phyloP scores from a whole-genome alignment of 352 stramenopile species.

The Pythium rhizo-oryzae region DNA sequence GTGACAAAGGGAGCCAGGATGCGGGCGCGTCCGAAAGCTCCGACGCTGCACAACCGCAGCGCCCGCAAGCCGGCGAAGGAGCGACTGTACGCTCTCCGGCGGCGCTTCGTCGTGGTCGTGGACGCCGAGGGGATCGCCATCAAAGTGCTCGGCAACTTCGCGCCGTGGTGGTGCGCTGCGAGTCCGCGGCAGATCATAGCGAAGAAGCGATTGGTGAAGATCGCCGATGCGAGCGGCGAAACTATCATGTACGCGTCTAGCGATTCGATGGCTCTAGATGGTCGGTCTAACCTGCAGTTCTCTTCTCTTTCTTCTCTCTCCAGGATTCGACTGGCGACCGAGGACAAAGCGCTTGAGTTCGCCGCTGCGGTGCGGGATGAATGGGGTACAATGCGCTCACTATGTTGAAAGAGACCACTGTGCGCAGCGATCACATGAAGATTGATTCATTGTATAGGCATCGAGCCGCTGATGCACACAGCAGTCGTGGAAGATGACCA shows the following conservation, averaged over 20 bases:
- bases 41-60: too few species aligned
- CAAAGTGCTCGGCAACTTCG: conserved; percentile 16
- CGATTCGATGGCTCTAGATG: background rate
- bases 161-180: conserved; percentile 21
- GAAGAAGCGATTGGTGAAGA: conserved; percentile 29
- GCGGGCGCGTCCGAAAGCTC: background rate
- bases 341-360: conserved; percentile 26
- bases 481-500: background rate
- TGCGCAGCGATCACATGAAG: background rate
- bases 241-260: conserved; percentile 15
- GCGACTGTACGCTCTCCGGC: conserved; percentile 15
- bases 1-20: conserved; percentile 17
- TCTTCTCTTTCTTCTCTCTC: background rate
- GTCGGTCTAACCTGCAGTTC: background rate
- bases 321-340: conserved; percentile 15
- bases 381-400: conserved; percentile 15
- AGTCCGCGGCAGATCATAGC: conserved; percentile 9
- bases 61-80: background rate
- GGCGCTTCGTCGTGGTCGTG: conserved; percentile 25
- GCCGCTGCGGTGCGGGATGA: conserved; percentile 7
- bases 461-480: conserved; percentile 16
- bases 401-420: background rate
- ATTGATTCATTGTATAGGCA: background rate
- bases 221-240: conserved; percentile 1
- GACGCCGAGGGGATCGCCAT: conserved; percentile 13